Base-by-base conservation (phyloP, 768 basidiomycete species). In the Boletellus emodensis region DNA sequence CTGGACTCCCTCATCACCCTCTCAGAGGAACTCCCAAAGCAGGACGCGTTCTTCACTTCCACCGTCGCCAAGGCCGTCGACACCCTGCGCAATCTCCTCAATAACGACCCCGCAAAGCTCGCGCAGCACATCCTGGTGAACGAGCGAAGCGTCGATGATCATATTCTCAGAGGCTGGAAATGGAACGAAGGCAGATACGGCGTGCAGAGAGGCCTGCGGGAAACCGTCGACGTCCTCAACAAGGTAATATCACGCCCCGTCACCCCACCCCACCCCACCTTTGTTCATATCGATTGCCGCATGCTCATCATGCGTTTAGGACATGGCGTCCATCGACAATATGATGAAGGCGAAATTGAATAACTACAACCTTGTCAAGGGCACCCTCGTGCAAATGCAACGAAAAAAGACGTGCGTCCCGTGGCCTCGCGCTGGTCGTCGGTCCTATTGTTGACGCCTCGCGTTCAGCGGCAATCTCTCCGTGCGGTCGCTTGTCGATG, bases 141-240 rank as follows among this genome's bases (percentile, higher is more conserved):
- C 57, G 93, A 95, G 62, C 74, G 79, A 51, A 78, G 75, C 28
- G 80, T 89, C 7, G 90, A 95, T 50, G 79, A 82, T 48, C 94
- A 94, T 64, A 69, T 94, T 13, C 65, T 94, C n/a, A 71, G 72
- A 3, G 78, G 77, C 5, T 99, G 94, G 94, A 81, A 77, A 59
- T 99, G 96, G 96, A 94, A 98, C 62, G 84, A 87, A 61, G 84
- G 90, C 18, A 82, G 95, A 55, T 99, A 94, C 71, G 87, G 88
- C 42, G 76, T 84, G 20, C 88, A 94, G 64, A 81, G 83, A 58
- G 81, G 87, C 53, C 75, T 98, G 35, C 76, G 78, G 42, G 96
- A 98, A 48, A 81, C 95, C 54, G 79, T 92, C 15, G 94, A 98
- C 57, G 75, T 79, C 40, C 73, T 99, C 61, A 83, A 79, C 72